Conservation (phyloP, 2,329 filamentous ascomycete species). For the Aspergillus eucalypticola region DNA sequence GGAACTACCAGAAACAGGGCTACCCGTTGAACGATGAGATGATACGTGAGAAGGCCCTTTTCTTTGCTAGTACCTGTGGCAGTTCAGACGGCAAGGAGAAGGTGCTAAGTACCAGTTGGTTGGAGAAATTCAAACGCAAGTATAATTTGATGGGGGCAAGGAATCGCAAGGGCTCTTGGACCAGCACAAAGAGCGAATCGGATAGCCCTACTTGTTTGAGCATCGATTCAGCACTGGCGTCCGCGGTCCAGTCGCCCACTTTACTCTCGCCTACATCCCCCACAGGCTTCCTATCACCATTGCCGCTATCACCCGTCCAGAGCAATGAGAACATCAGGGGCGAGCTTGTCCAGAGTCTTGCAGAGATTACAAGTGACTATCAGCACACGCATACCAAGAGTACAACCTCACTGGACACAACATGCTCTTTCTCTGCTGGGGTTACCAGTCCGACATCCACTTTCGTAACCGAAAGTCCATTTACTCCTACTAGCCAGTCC, state of each 20-base stretch:
- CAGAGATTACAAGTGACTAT: slow-evolving; percentile 63
- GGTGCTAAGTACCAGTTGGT: slow-evolving; percentile 73
- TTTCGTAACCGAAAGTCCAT: slow-evolving; percentile 77
- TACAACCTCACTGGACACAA: slow-evolving; percentile 66
- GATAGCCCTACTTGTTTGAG: slow-evolving; percentile 63
- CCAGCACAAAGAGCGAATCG: slow-evolving; percentile 61
- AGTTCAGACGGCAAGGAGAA: slow-evolving; percentile 71
- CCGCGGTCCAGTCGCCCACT: slow-evolving; percentile 62
- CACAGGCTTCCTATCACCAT: slow-evolving; percentile 63
- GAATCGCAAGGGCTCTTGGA: slow-evolving; percentile 53
- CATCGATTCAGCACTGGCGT: slow-evolving; percentile 55
- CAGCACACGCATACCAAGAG: slow-evolving; percentile 67
- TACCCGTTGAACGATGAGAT: slow-evolving; percentile 73
- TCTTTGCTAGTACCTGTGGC: slow-evolving; percentile 74
- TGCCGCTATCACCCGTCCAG: slow-evolving; percentile 68
- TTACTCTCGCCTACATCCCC: slow-evolving; percentile 74
- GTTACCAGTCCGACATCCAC: slow-evolving; percentile 73
- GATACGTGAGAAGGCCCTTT: slow-evolving; percentile 78
- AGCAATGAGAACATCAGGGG: slow-evolving; percentile 69
- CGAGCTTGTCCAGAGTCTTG: slow-evolving; percentile 58
- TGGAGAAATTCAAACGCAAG: slow-evolving; percentile 95
- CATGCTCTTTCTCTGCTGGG: slow-evolving; percentile 68
- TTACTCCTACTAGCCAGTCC: slow-evolving; percentile 57
- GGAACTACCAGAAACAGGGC: slow-evolving; percentile 76
- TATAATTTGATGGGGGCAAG: slow-evolving; percentile 63